phyloP scores from a whole-genome alignment of 2,329 filamentous ascomycete species.

The Gaeumannomyces tritici region DNA sequence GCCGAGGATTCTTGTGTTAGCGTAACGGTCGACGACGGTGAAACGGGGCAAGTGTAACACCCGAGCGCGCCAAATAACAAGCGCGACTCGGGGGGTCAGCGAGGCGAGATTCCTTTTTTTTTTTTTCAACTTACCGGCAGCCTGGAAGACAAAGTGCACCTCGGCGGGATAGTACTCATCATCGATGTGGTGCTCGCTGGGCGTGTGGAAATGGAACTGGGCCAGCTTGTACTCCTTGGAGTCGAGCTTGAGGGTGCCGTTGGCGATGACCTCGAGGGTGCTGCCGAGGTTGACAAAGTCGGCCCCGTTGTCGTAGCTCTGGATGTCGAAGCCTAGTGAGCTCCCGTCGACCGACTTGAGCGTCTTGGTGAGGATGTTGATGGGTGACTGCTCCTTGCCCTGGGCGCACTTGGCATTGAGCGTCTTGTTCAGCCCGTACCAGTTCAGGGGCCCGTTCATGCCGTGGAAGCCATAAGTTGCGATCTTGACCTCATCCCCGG shows the following conservation, averaged over 20 bases:
- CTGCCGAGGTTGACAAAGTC: slow-evolving; percentile 42
- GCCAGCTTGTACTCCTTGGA: slow-evolving; percentile 30
- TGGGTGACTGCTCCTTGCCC: slow-evolving; percentile 44
- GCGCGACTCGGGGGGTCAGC: not conserved
- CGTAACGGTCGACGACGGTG: not conserved
- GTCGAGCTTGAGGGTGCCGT: slow-evolving; percentile 32
- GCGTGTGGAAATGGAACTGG: slow-evolving; percentile 53
- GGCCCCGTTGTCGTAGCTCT: slow-evolving; percentile 22
- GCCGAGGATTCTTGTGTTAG: slow-evolving; percentile 10
- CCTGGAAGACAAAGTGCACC: slow-evolving; percentile 30
- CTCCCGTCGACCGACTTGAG: slow-evolving; percentile 6
- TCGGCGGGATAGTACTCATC: slow-evolving; percentile 28
- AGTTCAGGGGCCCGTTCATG: slow-evolving; percentile 38
- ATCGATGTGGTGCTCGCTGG: slow-evolving; percentile 46
- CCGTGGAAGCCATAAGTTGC: slow-evolving; percentile 31
- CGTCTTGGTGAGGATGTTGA: slow-evolving; percentile 31
- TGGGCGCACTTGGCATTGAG: slow-evolving; percentile 34
- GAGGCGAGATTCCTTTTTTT: not conserved
- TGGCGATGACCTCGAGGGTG: slow-evolving; percentile 39
- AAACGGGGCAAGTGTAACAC: no score
- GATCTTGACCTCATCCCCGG: slow-evolving; percentile 15
- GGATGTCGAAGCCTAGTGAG: slow-evolving; percentile 24
- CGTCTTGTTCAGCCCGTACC: slow-evolving; percentile 32
- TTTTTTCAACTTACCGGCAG: slow-evolving; percentile 16
- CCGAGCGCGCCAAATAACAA: not conserved